Evolutionary conservation across 768 basidiomycete genomes (phyloP), one percentile per base, ranked within the genome.

Genomic region (Termitomyces sp.): DNA sequence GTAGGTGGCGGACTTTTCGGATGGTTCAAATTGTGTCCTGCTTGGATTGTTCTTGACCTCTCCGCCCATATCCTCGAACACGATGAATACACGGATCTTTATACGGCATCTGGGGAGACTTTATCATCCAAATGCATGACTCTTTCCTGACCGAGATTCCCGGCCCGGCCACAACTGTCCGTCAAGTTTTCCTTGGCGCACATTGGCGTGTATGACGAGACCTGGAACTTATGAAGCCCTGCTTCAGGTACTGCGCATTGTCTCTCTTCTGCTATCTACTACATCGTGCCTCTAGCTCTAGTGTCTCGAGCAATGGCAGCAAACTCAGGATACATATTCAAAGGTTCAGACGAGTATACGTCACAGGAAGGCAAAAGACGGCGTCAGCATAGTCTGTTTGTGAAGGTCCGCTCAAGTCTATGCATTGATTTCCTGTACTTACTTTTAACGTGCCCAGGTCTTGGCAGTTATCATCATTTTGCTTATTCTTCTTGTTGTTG

Each of bases 401-500:
- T 43, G 7, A 43, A 55, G 54, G 54, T 55, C n/a, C 25, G 20
- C 56, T 37, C 25, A 5, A 15, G 29, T 29, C 9, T 57, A 10
- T 15, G 9, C 20, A 17, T 15, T 12, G 14, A 12, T 48, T 46
- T 29, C 14, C 14, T 57, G 20, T 29, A 37, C n/a, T 45, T 37
- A 56, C 15, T 34, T 36, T 1, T 4, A 48, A 57, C 29, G 2
- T 11, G 17, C 14, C 14, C 15, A 90, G 89, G 78, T 87, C 61
- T 74, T 86, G 57, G 83, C 81, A 25, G 75, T 80, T 9, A 57
- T 80, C 14, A 59, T 86, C 51, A 77, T 69, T 11, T 66, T 91
- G 31, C 60, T 83, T 34, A 71, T 79, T 51, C 70, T 92, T 53
- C 79, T 86, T 40, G 82, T 74, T 75, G 57, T 56, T 31, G 90